Evolutionary conservation across 225 moss, liverwort and hornwort genomes (phyloP).

Genomic region (Antitrichia curtipendula): DNA sequence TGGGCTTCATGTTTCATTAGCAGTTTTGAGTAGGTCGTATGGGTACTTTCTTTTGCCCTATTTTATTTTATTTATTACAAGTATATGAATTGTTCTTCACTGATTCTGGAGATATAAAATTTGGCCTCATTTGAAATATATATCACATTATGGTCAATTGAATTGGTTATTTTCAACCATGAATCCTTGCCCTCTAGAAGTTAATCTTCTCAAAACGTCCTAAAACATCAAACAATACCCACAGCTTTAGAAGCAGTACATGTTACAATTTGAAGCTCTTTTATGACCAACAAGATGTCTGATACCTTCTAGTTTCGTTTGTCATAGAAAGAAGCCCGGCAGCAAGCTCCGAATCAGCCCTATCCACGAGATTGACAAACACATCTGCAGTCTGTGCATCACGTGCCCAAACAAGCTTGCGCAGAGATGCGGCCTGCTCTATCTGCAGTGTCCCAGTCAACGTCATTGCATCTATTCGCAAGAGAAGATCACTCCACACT

Average conservation of each 20-base stretch:
- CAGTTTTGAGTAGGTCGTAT: neutral
- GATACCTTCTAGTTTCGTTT: constrained; percentile 33
- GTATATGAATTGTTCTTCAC: neutral
- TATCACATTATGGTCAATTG: neutral
- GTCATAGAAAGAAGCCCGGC: constrained; percentile 32
- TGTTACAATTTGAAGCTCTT: neutral
- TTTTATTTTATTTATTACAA: neutral
- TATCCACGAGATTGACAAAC: constrained; percentile 17
- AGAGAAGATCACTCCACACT: constrained; percentile 58
- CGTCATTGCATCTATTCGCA: constrained; percentile 54
- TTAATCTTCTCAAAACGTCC: neutral
- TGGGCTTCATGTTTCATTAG: neutral
- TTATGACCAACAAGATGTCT: neutral
- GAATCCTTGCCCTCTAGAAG: neutral
- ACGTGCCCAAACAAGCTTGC: constrained; percentile 47
- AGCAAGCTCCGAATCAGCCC: constrained; percentile 41
- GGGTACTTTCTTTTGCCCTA: neutral
- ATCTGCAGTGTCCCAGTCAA: constrained; percentile 41
- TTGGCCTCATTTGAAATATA: neutral
- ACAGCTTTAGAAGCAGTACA: neutral
- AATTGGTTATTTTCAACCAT: neutral
- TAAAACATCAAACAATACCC: neutral
- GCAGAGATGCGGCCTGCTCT: constrained; percentile 40
- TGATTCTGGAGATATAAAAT: neutral
- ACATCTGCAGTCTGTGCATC: constrained; percentile 67